Base-by-base conservation (phyloP, 352 stramenopile species). In the Phytopythium montanum region DNA sequence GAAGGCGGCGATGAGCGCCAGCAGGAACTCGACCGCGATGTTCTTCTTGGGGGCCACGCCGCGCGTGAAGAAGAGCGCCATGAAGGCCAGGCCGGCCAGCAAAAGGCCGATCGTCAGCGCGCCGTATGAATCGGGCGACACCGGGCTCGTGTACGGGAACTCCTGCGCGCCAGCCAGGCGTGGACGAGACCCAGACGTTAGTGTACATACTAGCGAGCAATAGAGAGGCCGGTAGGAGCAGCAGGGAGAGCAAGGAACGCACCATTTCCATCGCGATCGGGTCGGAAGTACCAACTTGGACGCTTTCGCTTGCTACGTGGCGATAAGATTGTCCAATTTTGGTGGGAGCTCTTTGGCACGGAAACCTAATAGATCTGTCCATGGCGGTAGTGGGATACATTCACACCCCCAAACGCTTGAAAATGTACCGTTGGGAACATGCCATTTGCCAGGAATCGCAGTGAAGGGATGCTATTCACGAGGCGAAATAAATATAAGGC, bases 31-130 rank as follows among this genome's bases (percentile, higher is more conserved):
- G n/a, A 79, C 59, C 26, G 86, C 28, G 21, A 84, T 62, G 61
- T 91, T 93, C 72, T 95, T 95, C 73, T 90, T 81, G 25, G 80
- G 76, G 12, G 79, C 68, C 28, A 93, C 75, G 26, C 70, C 84
- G 45, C 78, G 83, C 45, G 78, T 92, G 76, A 95, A 95, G 64
- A 93, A 95, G 54, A 87, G 60, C 65, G 86, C 69, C 71, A 93
- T 85, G 68, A 90, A 81, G 23, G 82, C 71, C n/a, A 95, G 68
- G 4, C 86, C 86, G n/a, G 70, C 69, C 38, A 93, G 66, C 36
- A 88, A 64, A 54, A 93, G 66, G 56, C 62, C 54, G 48, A 73
- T 62, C 10, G 86, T 80, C 28, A 94, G 73, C 44, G 60, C 73
- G 61, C 86, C 86, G 67, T 94, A 95, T 49, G 58, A 60, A 49